Base-by-base conservation (phyloP, 148 eudicot genomes). In the Arbutus unedo region DNA sequence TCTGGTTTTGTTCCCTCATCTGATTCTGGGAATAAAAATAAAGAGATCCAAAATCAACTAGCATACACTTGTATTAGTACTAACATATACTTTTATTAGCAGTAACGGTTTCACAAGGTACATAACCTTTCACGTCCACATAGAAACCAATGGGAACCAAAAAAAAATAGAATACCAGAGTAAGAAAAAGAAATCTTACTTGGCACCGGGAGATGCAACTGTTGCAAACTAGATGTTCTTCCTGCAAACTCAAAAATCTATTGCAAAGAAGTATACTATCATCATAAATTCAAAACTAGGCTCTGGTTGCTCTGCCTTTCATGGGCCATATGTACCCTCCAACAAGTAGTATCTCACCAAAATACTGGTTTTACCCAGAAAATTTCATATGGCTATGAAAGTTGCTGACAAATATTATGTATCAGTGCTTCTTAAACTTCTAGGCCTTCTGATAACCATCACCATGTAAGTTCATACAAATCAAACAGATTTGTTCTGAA, bases 241-340 rank as follows among this genome's bases (percentile, higher is more conserved):
- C 93, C 93, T 90, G 92, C 91, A 88, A 84, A 84, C 55, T 74
- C 47, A 78, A 85, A 88, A 87, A 82, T 83, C 78, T 77, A 86
- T 83, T 72, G 88, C 86, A 85, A 90, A 81, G 89, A 87, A 82
- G 54, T 77, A 84, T 81, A 41, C 72, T 81, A 64, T 25, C 23
- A 74, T 76, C 16, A 53, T 67, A 49, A 44, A 79, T n/a, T 43
- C 47, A 44, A 79, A 43, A 38, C 16, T 44, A 72, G 19, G 68
- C 51, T 68, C 49, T 18, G n/a, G n/a, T 6, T 78, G n/a, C 49
- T 16, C 8, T 15, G 74, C 38, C 81, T 25, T 10, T 48, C 41
- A 38, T 38, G 31, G 81, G 72, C 31, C 14, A 16, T 6, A 77
- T 5, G 2, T 11, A 15, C 50, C 82, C 48, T 51, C 74, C 21